Conservation (phyloP, 768 basidiomycete species). For the Rubroboletus pulcherrimus region DNA sequence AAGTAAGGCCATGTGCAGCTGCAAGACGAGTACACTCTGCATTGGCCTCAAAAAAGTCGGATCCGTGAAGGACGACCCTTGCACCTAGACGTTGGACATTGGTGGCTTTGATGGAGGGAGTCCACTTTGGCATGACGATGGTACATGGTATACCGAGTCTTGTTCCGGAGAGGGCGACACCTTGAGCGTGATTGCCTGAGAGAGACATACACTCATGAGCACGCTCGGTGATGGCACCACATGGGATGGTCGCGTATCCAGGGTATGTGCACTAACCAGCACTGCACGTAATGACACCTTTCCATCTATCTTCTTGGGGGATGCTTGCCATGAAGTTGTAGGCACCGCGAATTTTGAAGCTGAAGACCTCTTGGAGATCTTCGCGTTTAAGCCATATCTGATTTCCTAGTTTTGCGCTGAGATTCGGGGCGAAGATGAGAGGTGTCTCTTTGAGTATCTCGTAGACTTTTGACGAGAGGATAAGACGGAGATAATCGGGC, state of each 20-base stretch:
- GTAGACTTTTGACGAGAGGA: constrained; percentile 87
- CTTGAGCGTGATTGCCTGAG: constrained; percentile 96
- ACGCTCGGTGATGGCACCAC: background rate
- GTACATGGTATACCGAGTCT: constrained; percentile 89
- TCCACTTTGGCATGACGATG: constrained; percentile 97
- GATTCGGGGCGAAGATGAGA: constrained; percentile 78
- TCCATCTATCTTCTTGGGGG: constrained; percentile 86
- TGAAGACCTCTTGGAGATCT: constrained; percentile 96
- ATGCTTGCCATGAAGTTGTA: constrained; percentile 98
- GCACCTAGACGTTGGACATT: constrained; percentile 95
- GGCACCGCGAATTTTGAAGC: constrained; percentile 97
- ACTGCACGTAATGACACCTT: constrained; percentile 96
- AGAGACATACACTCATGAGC: background rate
- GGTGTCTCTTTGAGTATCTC: constrained; percentile 89
- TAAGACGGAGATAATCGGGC: constrained; percentile 86
- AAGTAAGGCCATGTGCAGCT: constrained; percentile 67
- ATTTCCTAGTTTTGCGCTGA: constrained; percentile 85
- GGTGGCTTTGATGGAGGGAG: constrained; percentile 92
- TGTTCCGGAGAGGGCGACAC: constrained; percentile 92
- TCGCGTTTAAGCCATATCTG: constrained; percentile 96
- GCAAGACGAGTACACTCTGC: constrained; percentile 88
- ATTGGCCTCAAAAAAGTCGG: constrained; percentile 96
- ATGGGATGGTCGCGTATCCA: constrained; percentile 13
- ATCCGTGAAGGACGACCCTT: constrained; percentile 88
- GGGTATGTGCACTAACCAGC: constrained; percentile 80